A percentile compares a stretch with the other conserved stretches of the same genome.
Conservation (phyloP, 495 filamentous ascomycete species). For the Friedmanniomyces simplex region DNA sequence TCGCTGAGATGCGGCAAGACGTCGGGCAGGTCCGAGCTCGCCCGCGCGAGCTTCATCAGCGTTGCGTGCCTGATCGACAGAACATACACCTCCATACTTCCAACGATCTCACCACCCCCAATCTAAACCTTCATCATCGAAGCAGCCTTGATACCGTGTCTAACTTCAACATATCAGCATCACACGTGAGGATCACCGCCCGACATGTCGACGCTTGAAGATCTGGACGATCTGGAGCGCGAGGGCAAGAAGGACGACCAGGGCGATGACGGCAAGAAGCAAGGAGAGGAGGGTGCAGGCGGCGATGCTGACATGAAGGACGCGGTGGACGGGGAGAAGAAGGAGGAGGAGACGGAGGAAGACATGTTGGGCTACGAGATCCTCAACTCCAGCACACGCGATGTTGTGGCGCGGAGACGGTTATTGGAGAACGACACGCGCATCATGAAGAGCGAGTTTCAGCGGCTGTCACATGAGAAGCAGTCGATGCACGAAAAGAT, state of each 20-base stretch:
- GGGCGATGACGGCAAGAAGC: conserved; percentile 30
- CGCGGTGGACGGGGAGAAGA: conserved; percentile 53
- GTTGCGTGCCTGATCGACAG: conserved; percentile 1
- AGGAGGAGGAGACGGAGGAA: conserved; percentile 53
- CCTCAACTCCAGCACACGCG: conserved; percentile 76
- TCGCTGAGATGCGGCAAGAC: too few relatives aligned
- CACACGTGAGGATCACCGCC: conserved; percentile 1
- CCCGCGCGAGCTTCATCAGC: conserved; percentile 8
- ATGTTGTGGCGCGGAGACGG: conserved; percentile 77
- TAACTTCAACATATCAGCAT: not conserved
- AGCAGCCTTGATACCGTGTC: not conserved
- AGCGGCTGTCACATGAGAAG: conserved; percentile 91
- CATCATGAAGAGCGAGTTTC: conserved; percentile 96
- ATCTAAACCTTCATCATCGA: too few relatives aligned
- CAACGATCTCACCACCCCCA: not conserved
- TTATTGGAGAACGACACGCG: conserved; percentile 93
- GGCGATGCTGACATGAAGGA: conserved; percentile 87
- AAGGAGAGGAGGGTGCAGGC: conserved; percentile 55
- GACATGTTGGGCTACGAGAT: conserved; percentile 77
- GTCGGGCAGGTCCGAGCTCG: not conserved
- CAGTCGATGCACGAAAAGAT: conserved; percentile 93
- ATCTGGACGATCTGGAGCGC: conserved; percentile 68
- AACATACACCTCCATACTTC: not conserved
- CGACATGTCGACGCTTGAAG: conserved; percentile 76
- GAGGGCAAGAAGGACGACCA: conserved; percentile 55